Base-by-base conservation (phyloP, 225 moss, liverwort and hornwort species). In the Antitrichia curtipendula region DNA sequence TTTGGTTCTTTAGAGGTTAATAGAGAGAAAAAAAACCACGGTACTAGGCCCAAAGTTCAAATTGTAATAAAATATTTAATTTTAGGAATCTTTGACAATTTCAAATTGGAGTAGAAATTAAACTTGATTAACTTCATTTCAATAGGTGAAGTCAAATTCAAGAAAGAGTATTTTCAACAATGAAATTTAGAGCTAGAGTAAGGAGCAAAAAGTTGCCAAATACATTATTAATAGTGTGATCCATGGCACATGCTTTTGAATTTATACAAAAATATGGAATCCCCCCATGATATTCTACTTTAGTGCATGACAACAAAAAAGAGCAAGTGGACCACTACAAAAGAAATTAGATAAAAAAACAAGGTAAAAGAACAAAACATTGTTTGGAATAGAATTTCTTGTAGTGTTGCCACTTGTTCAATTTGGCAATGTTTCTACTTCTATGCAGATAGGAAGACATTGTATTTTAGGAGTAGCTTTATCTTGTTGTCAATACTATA, bases 371-470 rank as follows among this genome's bases (percentile, higher is more conserved):
- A 41, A 1, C 8, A 70, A 70, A 8, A 15, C 24, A 25, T 4
- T 41, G 4, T 41, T 41, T 16, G 2, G 3, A 7, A 0, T 5
- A 27, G 0, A 41, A n/a, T n/a, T n/a, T n/a, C 28, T 71, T 71
- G 6, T 16, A 43, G 3, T 28, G 5, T 16, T 28, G 43, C 43
- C 6, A 16, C 16, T 43, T 70, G 15, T 41, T 41, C 41, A 41
- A 0, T 25, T 70, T 6, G 3, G 6, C 28, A 71, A 43, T 43
- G 17, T 16, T 17, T 72, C 28, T 43, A 43, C 3, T 28, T 16
- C 13, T 27, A 27, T 41, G 16, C 41, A 8, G 14, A 1, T 24
- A 41, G 27, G 5, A 3, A 28, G 2, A 10, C 2, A 0, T 25
- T 41, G 41, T 41, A 16, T 28, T 72, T 28, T 6, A 45, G 16